Percentiles rank a stretch among this genome's conserved stretches.
Evolutionary conservation across 257 asterid species (phyloP).

Genomic region (Vinca minor): DNA sequence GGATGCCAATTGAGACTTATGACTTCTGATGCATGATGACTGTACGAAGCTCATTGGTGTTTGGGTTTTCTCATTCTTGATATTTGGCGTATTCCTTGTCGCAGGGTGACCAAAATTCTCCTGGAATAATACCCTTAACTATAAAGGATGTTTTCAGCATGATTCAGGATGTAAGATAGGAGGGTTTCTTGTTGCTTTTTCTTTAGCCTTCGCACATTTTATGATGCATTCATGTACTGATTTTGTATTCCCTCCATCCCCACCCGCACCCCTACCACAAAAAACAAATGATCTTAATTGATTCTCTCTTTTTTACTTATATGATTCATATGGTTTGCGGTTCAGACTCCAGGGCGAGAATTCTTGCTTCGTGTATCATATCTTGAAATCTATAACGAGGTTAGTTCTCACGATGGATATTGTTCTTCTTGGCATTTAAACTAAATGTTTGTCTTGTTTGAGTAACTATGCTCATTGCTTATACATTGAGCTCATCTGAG

Average conservation of each 20-base stretch:
- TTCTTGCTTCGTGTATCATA: constrained; percentile 95
- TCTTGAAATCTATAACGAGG: constrained; percentile 98
- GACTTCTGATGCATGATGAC: background rate
- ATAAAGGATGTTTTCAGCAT: constrained; percentile 97
- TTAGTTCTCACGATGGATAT: constrained; percentile 24
- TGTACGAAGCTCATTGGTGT: background rate
- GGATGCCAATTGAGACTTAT: background rate
- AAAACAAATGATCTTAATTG: background rate
- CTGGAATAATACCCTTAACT: constrained; percentile 94
- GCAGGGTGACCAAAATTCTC: constrained; percentile 87
- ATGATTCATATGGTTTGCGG: constrained; percentile 24
- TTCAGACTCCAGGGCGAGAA: constrained; percentile 98
- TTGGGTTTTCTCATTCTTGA: constrained; percentile 24
- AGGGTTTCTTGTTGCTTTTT: constrained; percentile 1
- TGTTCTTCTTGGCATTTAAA: background rate
- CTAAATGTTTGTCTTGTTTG: background rate
- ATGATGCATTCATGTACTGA: background rate
- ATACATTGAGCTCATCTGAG: background rate
- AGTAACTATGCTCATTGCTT: background rate
- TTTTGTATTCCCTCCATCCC: background rate
- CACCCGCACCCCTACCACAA: no score
- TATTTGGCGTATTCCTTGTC: constrained; percentile 18
- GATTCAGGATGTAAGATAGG: constrained; percentile 86
- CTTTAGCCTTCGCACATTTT: background rate
- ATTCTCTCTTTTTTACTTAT: background rate